These are phyloP conservation scores for Penicillium sp. DNA, from an alignment of 2,329 filamentous ascomycete species.

Conservation along the genomic window DNA sequence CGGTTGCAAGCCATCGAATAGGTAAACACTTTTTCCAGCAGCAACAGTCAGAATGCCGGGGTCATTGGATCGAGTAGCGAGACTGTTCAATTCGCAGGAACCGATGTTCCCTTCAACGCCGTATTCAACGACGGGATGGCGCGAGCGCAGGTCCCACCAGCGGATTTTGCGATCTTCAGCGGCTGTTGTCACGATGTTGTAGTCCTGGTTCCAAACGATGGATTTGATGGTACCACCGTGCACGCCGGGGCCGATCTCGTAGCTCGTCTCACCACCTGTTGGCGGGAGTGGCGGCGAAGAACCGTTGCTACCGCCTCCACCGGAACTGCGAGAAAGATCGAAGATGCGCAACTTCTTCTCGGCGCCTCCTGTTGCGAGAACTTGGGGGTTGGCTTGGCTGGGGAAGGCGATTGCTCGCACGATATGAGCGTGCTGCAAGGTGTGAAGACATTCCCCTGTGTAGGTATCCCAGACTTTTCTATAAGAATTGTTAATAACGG, in stretches of 20 bases:
- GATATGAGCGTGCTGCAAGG: conserved; percentile 90
- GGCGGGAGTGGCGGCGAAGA: conserved; percentile 47
- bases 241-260: conserved; percentile 83
- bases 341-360: conserved; percentile 97
- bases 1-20: conserved; percentile 78
- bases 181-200: conserved; percentile 87
- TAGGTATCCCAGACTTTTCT: conserved; percentile 98
- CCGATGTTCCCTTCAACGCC: conserved; percentile 83
- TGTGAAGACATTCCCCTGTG: conserved; percentile 84
- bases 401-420: conserved; percentile 92
- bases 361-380: conserved; percentile 89
- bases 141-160: conserved; percentile 88
- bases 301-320: conserved; percentile 36
- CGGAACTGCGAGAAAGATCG: conserved; percentile 67
- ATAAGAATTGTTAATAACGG: conserved; percentile 36
- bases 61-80: conserved; percentile 63
- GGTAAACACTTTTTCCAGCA: conserved; percentile 91
- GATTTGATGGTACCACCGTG: conserved; percentile 92
- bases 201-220: conserved; percentile 90
- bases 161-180: conserved; percentile 87
- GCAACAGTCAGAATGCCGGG: conserved; percentile 83
- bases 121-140: conserved; percentile 75
- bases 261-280: conserved; percentile 57
- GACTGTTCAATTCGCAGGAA: conserved; percentile 83
- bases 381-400: conserved; percentile 73